Base-by-base conservation (phyloP, 2,329 filamentous ascomycete species). In the Colletotrichum eleusines region DNA sequence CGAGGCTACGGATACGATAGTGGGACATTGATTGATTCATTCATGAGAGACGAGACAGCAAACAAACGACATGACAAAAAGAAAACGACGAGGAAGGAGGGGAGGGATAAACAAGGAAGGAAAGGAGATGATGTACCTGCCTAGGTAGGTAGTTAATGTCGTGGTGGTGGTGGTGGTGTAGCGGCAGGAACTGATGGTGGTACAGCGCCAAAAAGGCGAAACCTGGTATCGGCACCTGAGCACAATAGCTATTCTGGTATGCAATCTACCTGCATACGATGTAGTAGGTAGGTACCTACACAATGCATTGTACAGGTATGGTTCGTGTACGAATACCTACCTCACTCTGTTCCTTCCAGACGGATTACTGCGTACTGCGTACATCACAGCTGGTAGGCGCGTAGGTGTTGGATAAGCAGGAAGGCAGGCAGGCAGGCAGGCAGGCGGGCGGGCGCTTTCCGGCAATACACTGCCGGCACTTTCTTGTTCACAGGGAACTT, bases 191-290 rank as follows among this genome's bases (percentile, higher is more conserved):
- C 42, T 38, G n/a, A n/a, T 40, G 50, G 28, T 54, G 28, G 18
- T 33, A n/a, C 18, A 54, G 18, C 50, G 28, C 50, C 18, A 28
- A 51, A 54, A 26, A 59, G 57, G 16, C 40, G 26, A 16, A 23
- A 23, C 14, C 31, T 35, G 51, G 51, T 54, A 54, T 14, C 20
- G 12, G 60, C 53, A 63, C 62, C 23, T 48, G n/a, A n/a, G 20
- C n/a, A 18, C 7, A 3, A 23, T n/a, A n/a, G 35, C n/a, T 58
- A 16, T 58, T 59, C 26, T 2, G 9, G n/a, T 14, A 9, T 33
- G 8, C 23, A 20, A 26, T 35, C 14, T 8, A n/a, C n/a, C n/a
- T n/a, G n/a, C n/a, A n/a, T n/a, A n/a, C n/a, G n/a, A n/a, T n/a
- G n/a, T n/a, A n/a, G n/a, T n/a, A n/a, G n/a, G n/a, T n/a, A 40